These are phyloP conservation scores for Gnaphalium uliginosum DNA, from an alignment of 129 eudicot genomes.

Conservation along the genomic window DNA sequence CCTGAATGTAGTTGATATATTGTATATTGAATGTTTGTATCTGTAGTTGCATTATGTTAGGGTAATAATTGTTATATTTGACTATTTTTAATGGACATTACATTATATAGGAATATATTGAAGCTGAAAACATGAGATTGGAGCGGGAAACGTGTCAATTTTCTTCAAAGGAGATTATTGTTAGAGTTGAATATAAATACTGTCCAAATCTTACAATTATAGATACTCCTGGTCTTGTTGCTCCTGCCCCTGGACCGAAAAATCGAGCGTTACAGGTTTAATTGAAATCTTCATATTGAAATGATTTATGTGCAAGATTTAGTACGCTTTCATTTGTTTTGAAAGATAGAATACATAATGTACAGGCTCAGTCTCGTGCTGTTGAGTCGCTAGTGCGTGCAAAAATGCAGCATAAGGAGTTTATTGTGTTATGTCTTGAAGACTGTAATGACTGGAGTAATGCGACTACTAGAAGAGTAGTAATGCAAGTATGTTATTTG, in stretches of 20 bases:
- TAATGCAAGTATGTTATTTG: conserved; percentile 73
- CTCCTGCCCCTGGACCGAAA: conserved; percentile 94
- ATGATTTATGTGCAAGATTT: neutral
- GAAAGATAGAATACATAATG: neutral
- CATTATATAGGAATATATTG: conserved; percentile 71
- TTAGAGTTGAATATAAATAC: conserved; percentile 79
- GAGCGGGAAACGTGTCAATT: conserved; percentile 82
- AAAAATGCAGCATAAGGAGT: conserved; percentile 96
- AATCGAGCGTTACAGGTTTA: conserved; percentile 85
- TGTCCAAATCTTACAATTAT: conserved; percentile 96
- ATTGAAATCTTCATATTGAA: neutral
- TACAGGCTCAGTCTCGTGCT: conserved; percentile 88
- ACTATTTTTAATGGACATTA: neutral
- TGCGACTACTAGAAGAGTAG: conserved; percentile 95
- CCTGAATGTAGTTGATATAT: no score
- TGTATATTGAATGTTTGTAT: neutral
- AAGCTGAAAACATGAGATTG: conserved; percentile 98
- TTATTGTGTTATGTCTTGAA: conserved; percentile 92
- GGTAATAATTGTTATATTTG: no score
- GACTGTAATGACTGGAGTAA: conserved; percentile 98
- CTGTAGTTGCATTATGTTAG: neutral
- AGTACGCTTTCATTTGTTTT: neutral
- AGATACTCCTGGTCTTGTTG: conserved; percentile 98
- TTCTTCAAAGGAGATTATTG: conserved; percentile 85
- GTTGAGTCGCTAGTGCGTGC: conserved; percentile 96